A percentile compares a stretch with the other conserved stretches of the same genome.
These are phyloP conservation scores for Myrmaecium sp. DNA, from an alignment of 2,329 filamentous ascomycete genomes.

Conservation along the genomic window DNA sequence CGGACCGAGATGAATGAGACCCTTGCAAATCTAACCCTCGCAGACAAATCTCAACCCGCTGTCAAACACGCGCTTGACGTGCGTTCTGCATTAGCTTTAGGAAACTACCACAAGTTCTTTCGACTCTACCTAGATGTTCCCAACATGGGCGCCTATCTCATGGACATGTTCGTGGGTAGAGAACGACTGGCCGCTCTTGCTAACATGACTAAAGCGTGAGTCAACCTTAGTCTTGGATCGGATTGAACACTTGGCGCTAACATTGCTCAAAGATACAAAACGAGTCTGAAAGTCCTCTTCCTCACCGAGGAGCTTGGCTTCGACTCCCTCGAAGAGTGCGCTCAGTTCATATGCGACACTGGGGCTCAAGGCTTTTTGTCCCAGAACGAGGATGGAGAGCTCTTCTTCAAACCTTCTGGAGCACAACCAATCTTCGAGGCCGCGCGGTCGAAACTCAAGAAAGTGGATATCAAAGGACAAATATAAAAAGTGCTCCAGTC, in stretches of 20 bases:
- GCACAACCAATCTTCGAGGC: constrained; percentile 50
- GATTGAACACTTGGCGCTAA: constrained; percentile 27
- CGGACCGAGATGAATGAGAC: constrained; percentile 95
- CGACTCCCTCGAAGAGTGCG: constrained; percentile 77
- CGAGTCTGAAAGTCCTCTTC: constrained; percentile 74
- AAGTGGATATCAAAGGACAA: constrained; percentile 95
- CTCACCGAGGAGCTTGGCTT: constrained; percentile 93
- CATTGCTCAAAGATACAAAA: constrained; percentile 57
- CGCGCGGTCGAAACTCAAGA: no score
- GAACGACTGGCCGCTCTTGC: constrained; percentile 82
- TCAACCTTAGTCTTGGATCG: neutral
- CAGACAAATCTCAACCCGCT: constrained; percentile 74
- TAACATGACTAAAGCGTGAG: constrained; percentile 90
- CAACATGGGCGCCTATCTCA: constrained; percentile 94
- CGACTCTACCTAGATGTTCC: constrained; percentile 85
- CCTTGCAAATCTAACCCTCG: constrained; percentile 93
- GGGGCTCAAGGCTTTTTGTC: constrained; percentile 60
- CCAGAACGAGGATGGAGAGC: constrained; percentile 44
- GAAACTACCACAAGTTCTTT: constrained; percentile 97
- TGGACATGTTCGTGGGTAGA: constrained; percentile 97
- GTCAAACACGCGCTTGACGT: constrained; percentile 87
- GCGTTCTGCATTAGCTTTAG: constrained; percentile 76
- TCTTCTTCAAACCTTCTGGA: constrained; percentile 40
- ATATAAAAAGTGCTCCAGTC: constrained; percentile 42
- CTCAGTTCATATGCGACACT: constrained; percentile 75